Evolutionary conservation across 257 asterid species (phyloP), one percentile per base, ranked within the genome.

Genomic region (Knoxia roxburghii): DNA sequence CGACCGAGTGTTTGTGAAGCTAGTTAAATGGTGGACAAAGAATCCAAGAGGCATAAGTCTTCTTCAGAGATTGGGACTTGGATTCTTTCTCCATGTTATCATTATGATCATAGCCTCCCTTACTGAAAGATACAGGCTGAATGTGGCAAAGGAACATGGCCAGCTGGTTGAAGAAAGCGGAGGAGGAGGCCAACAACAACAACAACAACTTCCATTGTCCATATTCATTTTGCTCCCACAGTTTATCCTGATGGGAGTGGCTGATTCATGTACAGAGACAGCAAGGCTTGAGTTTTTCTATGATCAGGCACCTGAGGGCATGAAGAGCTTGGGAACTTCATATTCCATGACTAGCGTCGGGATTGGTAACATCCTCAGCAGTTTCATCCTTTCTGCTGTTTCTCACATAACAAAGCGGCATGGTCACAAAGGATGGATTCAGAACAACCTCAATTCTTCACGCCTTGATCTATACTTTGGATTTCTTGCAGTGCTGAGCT

Each of bases 61-160:
- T 2, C 87, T 91, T 10, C 96, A 91, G 24, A 81, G 98, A 30
- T 77, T 91, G 87, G 98, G 96, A 26, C 82, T 85, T 17, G 98
- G 98, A 5, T 80, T 89, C 76, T 39, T 79, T n/a, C 71, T 91
- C 17, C 96, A 91, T 78, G 55, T 82, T 61, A 17, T 81, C 40
- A 84, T 91, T 60, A 91, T 91, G 96, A 68, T 77, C 1, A 79
- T 89, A 0, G 95, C 98, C 1, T 84, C 92, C 0, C 21, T 83
- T 1, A 75, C 80, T 10, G 98, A 91, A 69, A 72, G 82, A 56
- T 65, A 82, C 29, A 74, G 96, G 70, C 86, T 85, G 1, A 72
- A 69, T n/a, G 92, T 84, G 24, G 96, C 96, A 0, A 80, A 40
- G 61, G 76, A 65, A 0, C 72, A 83, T 57, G 87, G 84, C 7